These are phyloP conservation scores for Ilyonectria destructans DNA, from an alignment of 2,329 filamentous ascomycete genomes.

Conservation along the genomic window DNA sequence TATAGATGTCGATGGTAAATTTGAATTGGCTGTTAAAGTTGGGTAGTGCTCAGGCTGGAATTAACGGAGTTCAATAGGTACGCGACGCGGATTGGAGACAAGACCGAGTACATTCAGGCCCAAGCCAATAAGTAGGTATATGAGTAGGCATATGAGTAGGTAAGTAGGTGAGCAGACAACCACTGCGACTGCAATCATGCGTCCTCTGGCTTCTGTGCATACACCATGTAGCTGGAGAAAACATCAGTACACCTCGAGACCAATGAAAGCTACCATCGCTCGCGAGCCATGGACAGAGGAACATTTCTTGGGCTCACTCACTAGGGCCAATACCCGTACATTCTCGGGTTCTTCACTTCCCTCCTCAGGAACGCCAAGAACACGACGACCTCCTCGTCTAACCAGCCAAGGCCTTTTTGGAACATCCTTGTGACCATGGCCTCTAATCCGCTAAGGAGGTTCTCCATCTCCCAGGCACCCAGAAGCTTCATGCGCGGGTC, in stretches of 20 bases:
- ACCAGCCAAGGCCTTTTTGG: slow-evolving; percentile 48
- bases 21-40: too few relatives aligned
- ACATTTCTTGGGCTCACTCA: slow-evolving; percentile 20
- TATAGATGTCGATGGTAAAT: too few relatives aligned
- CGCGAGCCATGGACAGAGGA: too few relatives aligned
- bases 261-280: background rate
- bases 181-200: background rate
- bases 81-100: too few relatives aligned
- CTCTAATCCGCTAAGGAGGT: slow-evolving; percentile 45
- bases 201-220: slow-evolving; percentile 25
- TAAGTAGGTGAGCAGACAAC: too few relatives aligned
- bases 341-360: slow-evolving; percentile 41
- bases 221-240: slow-evolving; percentile 33
- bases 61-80: too few relatives aligned
- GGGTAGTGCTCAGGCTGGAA: too few relatives aligned
- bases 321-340: slow-evolving; percentile 48
- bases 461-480: slow-evolving; percentile 54
- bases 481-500: slow-evolving; percentile 66
- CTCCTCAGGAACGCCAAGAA: slow-evolving; percentile 42
- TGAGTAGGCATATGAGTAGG: too few relatives aligned
- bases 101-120: too few relatives aligned
- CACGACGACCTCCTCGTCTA: slow-evolving; percentile 41
- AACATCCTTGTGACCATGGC: slow-evolving; percentile 54
- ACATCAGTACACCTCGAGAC: background rate
- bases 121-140: too few relatives aligned